Conservation (phyloP, 1,284 basidiomycete species). For the Ganoderma leucocontextum region DNA sequence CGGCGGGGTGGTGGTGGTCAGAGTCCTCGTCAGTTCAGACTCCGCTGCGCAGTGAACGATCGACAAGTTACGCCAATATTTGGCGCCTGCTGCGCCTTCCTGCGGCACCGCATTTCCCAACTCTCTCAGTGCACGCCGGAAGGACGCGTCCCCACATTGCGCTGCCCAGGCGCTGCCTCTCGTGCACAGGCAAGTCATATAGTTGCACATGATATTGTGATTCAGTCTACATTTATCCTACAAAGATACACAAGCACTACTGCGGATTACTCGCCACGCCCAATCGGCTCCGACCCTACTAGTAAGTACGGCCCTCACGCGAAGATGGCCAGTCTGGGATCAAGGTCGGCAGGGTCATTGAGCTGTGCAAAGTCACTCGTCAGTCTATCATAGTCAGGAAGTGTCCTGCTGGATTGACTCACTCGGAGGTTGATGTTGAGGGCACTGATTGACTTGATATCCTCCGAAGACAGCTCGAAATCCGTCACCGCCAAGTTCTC, state of each 20-base stretch:
- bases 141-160: constrained; percentile 6
- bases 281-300: not conserved
- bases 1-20: constrained; percentile 7
- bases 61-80: constrained; percentile 23
- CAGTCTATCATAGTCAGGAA: constrained; percentile 15
- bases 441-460: constrained; percentile 65
- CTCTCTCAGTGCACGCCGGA: constrained; percentile 20
- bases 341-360: constrained; percentile 75
- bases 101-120: constrained; percentile 29
- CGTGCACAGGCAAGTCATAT: constrained; percentile 14
- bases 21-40: constrained; percentile 29
- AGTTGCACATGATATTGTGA: constrained; percentile 8
- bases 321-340: constrained; percentile 71
- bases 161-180: not conserved
- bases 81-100: constrained; percentile 6
- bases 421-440: constrained; percentile 74
- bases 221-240: constrained; percentile 27
- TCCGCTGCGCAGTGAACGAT: constrained; percentile 37
- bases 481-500: constrained; percentile 67
- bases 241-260: constrained; percentile 21
- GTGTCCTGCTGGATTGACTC: constrained; percentile 33
- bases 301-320: too few relatives aligned
- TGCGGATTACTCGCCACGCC: constrained; percentile 1
- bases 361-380: constrained; percentile 49
- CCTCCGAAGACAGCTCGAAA: constrained; percentile 67